Conservation (phyloP, 495 filamentous ascomycete species). For the Penicillium pulvis region DNA sequence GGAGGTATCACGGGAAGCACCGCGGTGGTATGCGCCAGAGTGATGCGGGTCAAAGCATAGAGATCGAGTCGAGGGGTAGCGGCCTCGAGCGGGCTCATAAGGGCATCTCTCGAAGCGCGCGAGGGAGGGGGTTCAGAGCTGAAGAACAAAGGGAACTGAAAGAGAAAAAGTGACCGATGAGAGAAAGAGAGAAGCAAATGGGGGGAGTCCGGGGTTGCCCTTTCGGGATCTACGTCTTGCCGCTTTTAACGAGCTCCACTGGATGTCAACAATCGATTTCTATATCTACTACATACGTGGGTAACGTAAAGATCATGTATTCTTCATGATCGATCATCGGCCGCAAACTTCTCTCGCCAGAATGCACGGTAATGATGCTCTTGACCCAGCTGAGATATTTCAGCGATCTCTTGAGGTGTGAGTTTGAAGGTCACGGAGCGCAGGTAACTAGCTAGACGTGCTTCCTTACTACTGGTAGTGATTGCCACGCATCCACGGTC, state of each 20-base stretch:
- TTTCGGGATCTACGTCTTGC: slow-evolving; percentile 10
- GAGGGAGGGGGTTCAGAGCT: slow-evolving; percentile 8
- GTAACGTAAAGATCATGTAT: background rate
- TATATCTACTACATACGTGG: background rate
- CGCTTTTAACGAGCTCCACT: slow-evolving; percentile 13
- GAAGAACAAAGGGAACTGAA: slow-evolving; percentile 4
- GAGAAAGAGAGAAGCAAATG: slow-evolving; percentile 14
- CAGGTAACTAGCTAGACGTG: slow-evolving; percentile 68
- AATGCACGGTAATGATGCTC: slow-evolving; percentile 71
- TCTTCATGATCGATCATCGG: slow-evolving; percentile 58
- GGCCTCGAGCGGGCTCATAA: slow-evolving; percentile 19
- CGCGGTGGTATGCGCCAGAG: slow-evolving; percentile 14
- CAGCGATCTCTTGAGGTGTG: slow-evolving; percentile 68
- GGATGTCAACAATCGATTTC: background rate
- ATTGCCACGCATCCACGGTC: slow-evolving; percentile 77
- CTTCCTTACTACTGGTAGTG: slow-evolving; percentile 76
- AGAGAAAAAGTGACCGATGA: slow-evolving; percentile 4
- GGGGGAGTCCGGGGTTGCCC: slow-evolving; percentile 16
- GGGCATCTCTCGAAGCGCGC: slow-evolving; percentile 16
- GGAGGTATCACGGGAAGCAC: slow-evolving; percentile 2
- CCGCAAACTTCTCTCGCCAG: slow-evolving; percentile 62
- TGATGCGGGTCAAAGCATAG: slow-evolving; percentile 9
- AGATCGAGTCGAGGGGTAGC: slow-evolving; percentile 9
- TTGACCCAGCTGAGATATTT: slow-evolving; percentile 61
- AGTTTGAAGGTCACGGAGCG: slow-evolving; percentile 66